These are phyloP conservation scores for Mucor sp. DNA, from an alignment of 371 early-diverging fungal species.

Conservation along the genomic window DNA sequence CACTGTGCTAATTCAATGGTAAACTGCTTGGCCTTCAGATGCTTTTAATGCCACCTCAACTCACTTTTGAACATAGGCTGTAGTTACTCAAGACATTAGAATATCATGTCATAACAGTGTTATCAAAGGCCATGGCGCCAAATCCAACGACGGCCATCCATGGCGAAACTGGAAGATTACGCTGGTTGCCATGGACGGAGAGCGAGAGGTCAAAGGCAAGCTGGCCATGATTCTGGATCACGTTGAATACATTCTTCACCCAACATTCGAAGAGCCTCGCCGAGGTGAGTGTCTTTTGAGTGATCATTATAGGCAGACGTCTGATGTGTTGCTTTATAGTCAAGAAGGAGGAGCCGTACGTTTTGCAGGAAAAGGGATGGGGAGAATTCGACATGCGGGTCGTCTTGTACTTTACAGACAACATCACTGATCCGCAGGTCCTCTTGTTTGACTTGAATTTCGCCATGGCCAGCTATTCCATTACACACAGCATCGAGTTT, in stretches of 20 bases:
- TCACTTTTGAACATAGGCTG: background rate
- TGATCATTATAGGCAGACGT: too few relatives aligned
- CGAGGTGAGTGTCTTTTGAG: conserved; percentile 49
- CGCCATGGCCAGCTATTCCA: conserved; percentile 53
- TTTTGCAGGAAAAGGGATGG: conserved; percentile 70
- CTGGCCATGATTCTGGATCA: conserved; percentile 60
- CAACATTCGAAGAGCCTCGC: conserved; percentile 66
- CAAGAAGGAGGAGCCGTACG: conserved; percentile 61
- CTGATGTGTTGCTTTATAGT: too few relatives aligned
- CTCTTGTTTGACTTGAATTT: conserved; percentile 69
- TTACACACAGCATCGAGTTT: conserved; percentile 38
- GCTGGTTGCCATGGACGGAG: conserved; percentile 48
- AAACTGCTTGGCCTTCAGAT: too few relatives aligned
- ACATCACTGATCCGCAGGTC: conserved; percentile 45
- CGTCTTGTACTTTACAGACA: conserved; percentile 57
- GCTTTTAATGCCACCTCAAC: background rate
- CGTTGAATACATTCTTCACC: conserved; percentile 77
- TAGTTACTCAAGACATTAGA: conserved; percentile 40
- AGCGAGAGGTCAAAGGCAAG: conserved; percentile 50
- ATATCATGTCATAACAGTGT: conserved; percentile 45
- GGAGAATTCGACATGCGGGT: conserved; percentile 74
- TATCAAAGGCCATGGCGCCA: conserved; percentile 32
- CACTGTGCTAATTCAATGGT: background rate
- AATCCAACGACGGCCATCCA: conserved; percentile 52
- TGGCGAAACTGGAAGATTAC: conserved; percentile 66